Evolutionary conservation across 495 filamentous ascomycete species (phyloP).

Genomic region (Aspergillus heteromorphus): DNA sequence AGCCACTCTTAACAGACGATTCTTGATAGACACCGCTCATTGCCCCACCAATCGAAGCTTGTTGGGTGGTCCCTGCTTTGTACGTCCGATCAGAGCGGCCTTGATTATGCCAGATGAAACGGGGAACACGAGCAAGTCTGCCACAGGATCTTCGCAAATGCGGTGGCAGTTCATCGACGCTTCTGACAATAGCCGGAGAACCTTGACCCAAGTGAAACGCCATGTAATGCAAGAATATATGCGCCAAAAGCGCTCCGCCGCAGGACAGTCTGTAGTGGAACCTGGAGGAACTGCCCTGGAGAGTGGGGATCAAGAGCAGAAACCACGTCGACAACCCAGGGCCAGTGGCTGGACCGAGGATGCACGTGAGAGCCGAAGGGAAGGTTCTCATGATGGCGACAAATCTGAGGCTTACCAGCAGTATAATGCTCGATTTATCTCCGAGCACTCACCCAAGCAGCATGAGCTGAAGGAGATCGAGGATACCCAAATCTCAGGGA

Average conservation of each 20-base stretch:
- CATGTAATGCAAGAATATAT: conserved; percentile 47
- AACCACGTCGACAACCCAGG: conserved; percentile 19
- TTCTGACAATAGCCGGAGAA: conserved; percentile 34
- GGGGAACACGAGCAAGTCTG: background rate
- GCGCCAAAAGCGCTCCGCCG: conserved; percentile 34
- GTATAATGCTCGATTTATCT: background rate
- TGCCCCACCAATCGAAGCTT: background rate
- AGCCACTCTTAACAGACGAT: background rate
- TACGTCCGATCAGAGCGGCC: background rate
- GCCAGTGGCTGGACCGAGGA: conserved; percentile 5
- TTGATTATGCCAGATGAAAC: conserved; percentile 14
- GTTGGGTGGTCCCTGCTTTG: background rate
- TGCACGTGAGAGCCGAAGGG: conserved; percentile 4
- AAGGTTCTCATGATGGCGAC: background rate
- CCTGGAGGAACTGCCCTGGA: conserved; percentile 14
- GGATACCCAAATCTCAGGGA: background rate
- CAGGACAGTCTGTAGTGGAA: conserved; percentile 5
- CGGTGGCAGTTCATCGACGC: conserved; percentile 43
- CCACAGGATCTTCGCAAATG: conserved; percentile 9
- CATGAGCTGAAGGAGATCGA: background rate
- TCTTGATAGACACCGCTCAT: background rate
- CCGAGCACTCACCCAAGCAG: background rate
- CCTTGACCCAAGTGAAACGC: conserved; percentile 39
- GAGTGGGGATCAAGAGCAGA: background rate
- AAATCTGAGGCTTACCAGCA: background rate